Conservation (phyloP, 2,329 filamentous ascomycete species). For the Ceratocystis papillata region DNA sequence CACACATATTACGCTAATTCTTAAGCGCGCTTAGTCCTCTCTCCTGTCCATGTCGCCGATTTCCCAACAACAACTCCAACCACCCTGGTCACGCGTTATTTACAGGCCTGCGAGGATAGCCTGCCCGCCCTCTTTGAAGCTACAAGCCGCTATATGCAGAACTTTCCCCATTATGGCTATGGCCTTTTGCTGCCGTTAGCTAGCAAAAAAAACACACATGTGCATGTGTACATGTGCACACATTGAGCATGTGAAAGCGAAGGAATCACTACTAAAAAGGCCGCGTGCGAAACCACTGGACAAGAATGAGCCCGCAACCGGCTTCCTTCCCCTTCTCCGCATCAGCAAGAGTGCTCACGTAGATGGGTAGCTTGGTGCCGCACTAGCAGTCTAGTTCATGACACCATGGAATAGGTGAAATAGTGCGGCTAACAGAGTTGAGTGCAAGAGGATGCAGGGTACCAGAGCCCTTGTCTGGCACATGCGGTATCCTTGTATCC, state of each 20-base stretch:
- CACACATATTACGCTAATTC: neutral
- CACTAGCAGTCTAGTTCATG: too few species aligned
- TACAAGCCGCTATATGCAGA: neutral
- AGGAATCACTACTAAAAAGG: neutral
- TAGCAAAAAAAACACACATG: neutral
- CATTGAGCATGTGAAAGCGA: neutral
- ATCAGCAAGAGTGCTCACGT: too few species aligned
- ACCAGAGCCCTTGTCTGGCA: neutral
- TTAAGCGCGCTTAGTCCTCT: conserved; percentile 7
- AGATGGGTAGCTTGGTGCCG: too few species aligned
- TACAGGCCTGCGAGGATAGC: too few species aligned
- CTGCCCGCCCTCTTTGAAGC: too few species aligned
- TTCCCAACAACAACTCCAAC: conserved; percentile 2
- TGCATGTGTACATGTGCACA: neutral
- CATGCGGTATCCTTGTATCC: neutral
- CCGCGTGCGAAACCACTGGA: neutral
- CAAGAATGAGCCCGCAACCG: neutral
- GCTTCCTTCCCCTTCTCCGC: too few species aligned
- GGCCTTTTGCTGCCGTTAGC: neutral
- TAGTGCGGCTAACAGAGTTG: neutral
- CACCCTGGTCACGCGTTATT: neutral
- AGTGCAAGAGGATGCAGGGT: neutral
- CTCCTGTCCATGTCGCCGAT: neutral
- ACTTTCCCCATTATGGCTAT: neutral
- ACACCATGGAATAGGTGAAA: neutral